phyloP scores from a whole-genome alignment of 208 protist genomes.

The Leishmania guyanensis region DNA sequence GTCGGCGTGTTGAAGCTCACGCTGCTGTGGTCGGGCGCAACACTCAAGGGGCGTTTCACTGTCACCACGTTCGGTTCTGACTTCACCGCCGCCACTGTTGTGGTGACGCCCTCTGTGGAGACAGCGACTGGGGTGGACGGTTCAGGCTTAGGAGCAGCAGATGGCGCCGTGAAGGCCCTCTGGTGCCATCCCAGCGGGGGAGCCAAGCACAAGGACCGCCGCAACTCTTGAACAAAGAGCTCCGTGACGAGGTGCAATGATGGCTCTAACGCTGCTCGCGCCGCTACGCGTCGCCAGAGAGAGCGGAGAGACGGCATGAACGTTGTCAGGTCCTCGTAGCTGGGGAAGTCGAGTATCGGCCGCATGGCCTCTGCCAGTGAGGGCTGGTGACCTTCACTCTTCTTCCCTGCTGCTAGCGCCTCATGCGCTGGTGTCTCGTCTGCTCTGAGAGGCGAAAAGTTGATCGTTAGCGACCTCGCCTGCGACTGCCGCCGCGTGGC shows the following conservation, averaged over 20 bases:
- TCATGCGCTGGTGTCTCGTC: background rate
- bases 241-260: constrained; percentile 44
- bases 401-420: background rate
- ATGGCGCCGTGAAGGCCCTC: background rate
- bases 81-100: background rate
- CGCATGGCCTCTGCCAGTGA: background rate
- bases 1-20: constrained; percentile 1
- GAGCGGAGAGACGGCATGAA: constrained; percentile 48
- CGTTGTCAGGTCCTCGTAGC: constrained; percentile 26
- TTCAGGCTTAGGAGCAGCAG: background rate
- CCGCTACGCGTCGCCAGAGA: constrained; percentile 61
- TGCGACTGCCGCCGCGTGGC: background rate
- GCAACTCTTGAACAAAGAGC: constrained; percentile 39
- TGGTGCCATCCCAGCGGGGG: constrained; percentile 7
- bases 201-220: constrained; percentile 10
- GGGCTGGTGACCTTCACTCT: background rate
- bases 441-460: constrained; percentile 2
- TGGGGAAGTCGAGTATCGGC: background rate
- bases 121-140: background rate
- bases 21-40: background rate
- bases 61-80: background rate
- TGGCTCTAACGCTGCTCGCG: constrained; percentile 55
- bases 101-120: background rate
- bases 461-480: background rate
- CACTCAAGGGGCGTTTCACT: constrained; percentile 16